Base-by-base conservation (phyloP, 2,329 filamentous ascomycete species). In the Aspergillus sclerotialis region DNA sequence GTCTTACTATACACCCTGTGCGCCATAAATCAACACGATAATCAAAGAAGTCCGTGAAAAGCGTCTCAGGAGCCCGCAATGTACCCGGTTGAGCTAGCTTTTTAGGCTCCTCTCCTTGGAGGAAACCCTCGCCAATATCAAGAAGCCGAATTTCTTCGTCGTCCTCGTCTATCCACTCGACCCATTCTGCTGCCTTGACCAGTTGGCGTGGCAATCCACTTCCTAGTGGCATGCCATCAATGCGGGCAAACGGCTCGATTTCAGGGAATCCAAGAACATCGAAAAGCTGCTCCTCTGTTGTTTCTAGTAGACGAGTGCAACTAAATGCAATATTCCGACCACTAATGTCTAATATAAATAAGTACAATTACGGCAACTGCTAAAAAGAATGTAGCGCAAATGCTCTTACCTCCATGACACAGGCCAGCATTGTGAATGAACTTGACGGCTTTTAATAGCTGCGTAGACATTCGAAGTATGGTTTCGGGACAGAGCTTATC, bases 21-120 rank as follows among this genome's bases (percentile, higher is more conserved):
- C 48, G 43, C 60, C 51, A 62, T 23, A 61, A 44, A 18, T 63
- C 55, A 34, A 60, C 54, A 2, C 47, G 42, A 30, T 42, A 48
- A 39, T 49, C 46, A 47, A 63, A 55, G 5, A 7, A 14, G 18
- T 55, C 40, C 1, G 46, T 48, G 28, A 60, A 50, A 38, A 60
- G 53, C 2, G 52, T 46, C 39, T 61, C 56, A 4, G 48, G 57
- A 11, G 46, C 53, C 19, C 42, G 42, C 19, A 60, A 49, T 28
- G 28, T 35, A 23, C 48, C 35, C 7, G 53, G 53, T 32, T 52
- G 42, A 17, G 43, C 45, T 5, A 53, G 39, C 13, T 14, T 42
- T 28, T 40, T 2, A 39, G 41, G 49, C 43, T 46, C 48, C 30
- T 37, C 25, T 39, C 39, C 41, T 35, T 40, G 38, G 11, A 37